A percentile compares a stretch with the other conserved stretches of the same genome.
Evolutionary conservation across 768 basidiomycete genomes (phyloP).

Genomic region (Basidioascus undulatus): DNA sequence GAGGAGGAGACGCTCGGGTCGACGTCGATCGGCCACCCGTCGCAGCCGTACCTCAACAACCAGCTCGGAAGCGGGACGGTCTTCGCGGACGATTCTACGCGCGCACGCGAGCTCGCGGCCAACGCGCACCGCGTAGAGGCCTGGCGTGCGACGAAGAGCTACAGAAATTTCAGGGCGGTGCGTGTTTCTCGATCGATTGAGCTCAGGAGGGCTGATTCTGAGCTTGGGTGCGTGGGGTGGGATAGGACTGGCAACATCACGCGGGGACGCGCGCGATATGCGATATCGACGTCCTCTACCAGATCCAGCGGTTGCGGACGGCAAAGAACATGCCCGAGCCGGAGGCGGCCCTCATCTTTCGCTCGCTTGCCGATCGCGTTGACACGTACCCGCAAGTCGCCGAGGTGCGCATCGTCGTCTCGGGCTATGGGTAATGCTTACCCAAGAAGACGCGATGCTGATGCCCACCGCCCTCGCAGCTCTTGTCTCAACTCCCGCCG

Average conservation of each 20-base stretch:
- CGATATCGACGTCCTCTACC: conserved; percentile 61
- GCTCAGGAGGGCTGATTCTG: too few relatives aligned
- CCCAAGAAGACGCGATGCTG: not conserved
- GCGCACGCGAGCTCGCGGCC: conserved; percentile 38
- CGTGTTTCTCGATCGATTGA: too few relatives aligned
- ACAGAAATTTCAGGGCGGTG: too few relatives aligned
- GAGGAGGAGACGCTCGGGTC: conserved; percentile 55
- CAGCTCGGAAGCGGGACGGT: conserved; percentile 54
- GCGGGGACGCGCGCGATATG: conserved; percentile 35
- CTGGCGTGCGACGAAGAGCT: conserved; percentile 65
- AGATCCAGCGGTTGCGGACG: conserved; percentile 54
- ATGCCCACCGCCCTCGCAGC: conserved; percentile 23
- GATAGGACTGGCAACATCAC: conserved; percentile 48
- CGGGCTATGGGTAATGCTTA: too few relatives aligned
- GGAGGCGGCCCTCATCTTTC: conserved; percentile 51
- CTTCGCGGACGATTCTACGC: conserved; percentile 44
- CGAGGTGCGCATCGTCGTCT: conserved; percentile 30
- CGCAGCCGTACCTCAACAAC: conserved; percentile 23
- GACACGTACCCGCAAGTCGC: conserved; percentile 65
- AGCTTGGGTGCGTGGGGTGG: too few relatives aligned
- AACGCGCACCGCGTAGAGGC: conserved; percentile 77
- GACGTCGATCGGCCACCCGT: conserved; percentile 53
- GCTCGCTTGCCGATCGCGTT: conserved; percentile 42
- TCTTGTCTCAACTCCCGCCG: conserved; percentile 51
- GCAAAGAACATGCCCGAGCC: conserved; percentile 43